Evolutionary conservation across 805 yeast genomes (phyloP).

Genomic region (Monosporozyma aquatica): DNA sequence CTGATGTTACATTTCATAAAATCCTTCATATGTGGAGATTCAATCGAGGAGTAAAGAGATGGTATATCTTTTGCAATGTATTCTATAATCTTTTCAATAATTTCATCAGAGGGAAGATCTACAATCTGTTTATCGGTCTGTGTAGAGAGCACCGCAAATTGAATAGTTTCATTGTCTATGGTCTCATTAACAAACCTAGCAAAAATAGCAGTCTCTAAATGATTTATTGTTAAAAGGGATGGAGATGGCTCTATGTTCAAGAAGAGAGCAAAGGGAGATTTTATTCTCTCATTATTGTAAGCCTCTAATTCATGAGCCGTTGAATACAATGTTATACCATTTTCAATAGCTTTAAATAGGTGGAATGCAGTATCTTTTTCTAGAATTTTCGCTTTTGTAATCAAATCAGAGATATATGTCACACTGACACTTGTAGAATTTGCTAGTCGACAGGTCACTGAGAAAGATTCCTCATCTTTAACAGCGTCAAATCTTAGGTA

Average conservation of each 20-base stretch:
- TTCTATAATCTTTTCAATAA: constrained; percentile 6
- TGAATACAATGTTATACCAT: constrained; percentile 41
- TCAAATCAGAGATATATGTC: constrained; percentile 42
- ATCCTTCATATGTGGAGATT: constrained; percentile 15
- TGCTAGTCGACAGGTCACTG: constrained; percentile 20
- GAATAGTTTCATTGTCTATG: constrained; percentile 7
- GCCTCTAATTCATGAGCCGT: constrained; percentile 58
- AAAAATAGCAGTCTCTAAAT: constrained; percentile 41
- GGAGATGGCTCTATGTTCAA: constrained; percentile 45
- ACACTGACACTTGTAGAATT: constrained; percentile 38
- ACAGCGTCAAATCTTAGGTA: constrained; percentile 23
- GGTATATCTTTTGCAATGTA: constrained; percentile 13
- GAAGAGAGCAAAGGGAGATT: constrained; percentile 57
- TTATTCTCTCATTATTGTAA: constrained; percentile 45
- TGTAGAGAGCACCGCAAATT: constrained; percentile 12
- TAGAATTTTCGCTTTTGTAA: constrained; percentile 59
- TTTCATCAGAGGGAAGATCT: constrained; percentile 11
- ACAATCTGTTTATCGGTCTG: constrained; percentile 7
- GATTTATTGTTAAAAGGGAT: constrained; percentile 30
- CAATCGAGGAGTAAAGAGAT: constrained; percentile 19
- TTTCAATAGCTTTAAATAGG: constrained; percentile 47
- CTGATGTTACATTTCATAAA: constrained; percentile 17
- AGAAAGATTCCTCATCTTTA: constrained; percentile 15
- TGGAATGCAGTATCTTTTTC: constrained; percentile 82
- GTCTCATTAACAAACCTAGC: constrained; percentile 34